A percentile compares a stretch with the other conserved stretches of the same genome.
phyloP scores from a whole-genome alignment of 192 early-diverging fungal genomes.

The Cetraspora pellucida region DNA sequence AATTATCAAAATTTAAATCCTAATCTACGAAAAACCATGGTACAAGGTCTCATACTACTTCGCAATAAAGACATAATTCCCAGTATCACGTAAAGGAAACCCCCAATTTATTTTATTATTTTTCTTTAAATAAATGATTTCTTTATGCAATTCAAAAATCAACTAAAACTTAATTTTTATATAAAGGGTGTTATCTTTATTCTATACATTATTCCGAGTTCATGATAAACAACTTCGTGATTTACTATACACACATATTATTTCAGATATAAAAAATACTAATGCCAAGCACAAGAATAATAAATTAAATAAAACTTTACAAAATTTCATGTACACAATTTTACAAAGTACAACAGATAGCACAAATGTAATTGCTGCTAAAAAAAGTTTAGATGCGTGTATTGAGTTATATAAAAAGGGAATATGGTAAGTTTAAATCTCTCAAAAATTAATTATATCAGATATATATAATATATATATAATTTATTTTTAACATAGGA shows the following conservation, averaged over 20 bases:
- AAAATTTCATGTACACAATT: constrained; percentile 99
- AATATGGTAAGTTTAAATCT: constrained; percentile 67
- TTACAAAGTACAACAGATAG: constrained; percentile 69
- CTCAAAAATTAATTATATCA: constrained; percentile 3
- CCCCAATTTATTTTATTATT: constrained; percentile 11
- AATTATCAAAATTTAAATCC: constrained; percentile 82
- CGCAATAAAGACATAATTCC: constrained; percentile 80
- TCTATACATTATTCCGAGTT: constrained; percentile 95
- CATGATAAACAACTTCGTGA: constrained; percentile 90
- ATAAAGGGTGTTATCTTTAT: constrained; percentile 76
- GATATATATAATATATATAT: background rate
- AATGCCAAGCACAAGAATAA: constrained; percentile 96
- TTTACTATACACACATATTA: constrained; percentile 90
- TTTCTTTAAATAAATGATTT: background rate
- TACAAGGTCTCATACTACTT: constrained; percentile 83
- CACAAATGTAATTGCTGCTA: constrained; percentile 87
- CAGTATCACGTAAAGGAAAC: constrained; percentile 33
- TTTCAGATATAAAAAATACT: constrained; percentile 91
- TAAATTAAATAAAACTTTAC: constrained; percentile 96
- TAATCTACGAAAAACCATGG: constrained; percentile 83
- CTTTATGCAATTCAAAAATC: constrained; percentile 6
- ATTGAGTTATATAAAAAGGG: constrained; percentile 96
- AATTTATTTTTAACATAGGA: constrained; percentile 49
- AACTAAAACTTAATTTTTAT: background rate
- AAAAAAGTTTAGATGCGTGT: constrained; percentile 95